A percentile compares a stretch with the other conserved stretches of the same genome.
Conservation (phyloP, 768 basidiomycete species). For the Agrocybe pediades region DNA sequence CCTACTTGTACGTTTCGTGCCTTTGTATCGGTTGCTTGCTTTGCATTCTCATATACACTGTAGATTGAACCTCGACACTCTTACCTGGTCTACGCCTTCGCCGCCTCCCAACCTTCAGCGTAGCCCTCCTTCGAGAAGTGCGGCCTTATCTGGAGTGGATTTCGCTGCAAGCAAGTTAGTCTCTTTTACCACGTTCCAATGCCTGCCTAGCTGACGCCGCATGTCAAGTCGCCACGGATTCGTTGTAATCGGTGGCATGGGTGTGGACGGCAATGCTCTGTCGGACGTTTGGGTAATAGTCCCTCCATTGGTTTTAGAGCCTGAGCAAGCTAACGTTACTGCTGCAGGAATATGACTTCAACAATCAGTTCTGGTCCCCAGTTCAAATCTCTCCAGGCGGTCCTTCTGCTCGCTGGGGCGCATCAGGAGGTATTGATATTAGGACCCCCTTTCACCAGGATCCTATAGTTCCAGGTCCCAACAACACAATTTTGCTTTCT, state of each 20-base stretch:
- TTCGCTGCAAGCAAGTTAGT: slow-evolving; percentile 83
- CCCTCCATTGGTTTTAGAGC: background rate
- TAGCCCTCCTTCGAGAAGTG: slow-evolving; percentile 63
- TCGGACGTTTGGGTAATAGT: slow-evolving; percentile 73
- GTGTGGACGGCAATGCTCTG: slow-evolving; percentile 50
- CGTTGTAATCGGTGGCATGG: slow-evolving; percentile 73
- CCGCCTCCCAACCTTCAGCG: slow-evolving; percentile 49
- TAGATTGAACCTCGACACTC: slow-evolving; percentile 63
- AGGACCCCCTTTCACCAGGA: slow-evolving; percentile 45
- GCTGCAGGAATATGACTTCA: slow-evolving; percentile 73
- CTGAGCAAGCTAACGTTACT: background rate
- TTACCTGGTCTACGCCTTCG: slow-evolving; percentile 60
- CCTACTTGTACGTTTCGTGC: slow-evolving; percentile 57
- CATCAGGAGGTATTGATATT: slow-evolving; percentile 73
- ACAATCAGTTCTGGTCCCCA: slow-evolving; percentile 74
- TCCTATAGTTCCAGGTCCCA: slow-evolving; percentile 50
- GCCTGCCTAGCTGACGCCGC: slow-evolving; percentile 12
- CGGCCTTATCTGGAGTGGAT: slow-evolving; percentile 66
- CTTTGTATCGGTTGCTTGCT: slow-evolving; percentile 4
- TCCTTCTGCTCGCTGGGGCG: slow-evolving; percentile 69
- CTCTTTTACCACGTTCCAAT: background rate
- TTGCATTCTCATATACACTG: slow-evolving; percentile 6
- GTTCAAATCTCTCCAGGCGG: slow-evolving; percentile 51
- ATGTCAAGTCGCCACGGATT: slow-evolving; percentile 67
- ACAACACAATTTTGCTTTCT: slow-evolving; percentile 72